Evolutionary conservation across 371 early-diverging fungal genomes (phyloP).

Genomic region (Mortierella sp.): DNA sequence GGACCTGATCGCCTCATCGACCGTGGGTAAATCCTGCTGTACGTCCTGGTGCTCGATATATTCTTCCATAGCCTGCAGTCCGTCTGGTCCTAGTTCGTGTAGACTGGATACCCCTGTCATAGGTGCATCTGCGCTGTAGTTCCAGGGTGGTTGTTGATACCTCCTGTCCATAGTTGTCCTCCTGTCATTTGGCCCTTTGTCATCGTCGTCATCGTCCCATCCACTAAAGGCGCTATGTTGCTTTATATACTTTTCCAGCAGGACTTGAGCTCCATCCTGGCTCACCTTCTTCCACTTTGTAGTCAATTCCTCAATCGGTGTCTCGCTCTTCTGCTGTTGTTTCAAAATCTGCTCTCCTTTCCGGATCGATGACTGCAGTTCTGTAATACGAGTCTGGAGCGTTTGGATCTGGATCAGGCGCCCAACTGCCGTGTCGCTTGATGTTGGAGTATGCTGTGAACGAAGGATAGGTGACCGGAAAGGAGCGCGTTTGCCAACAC

Average conservation of each 20-base stretch:
- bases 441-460: not conserved
- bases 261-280: conserved; percentile 34
- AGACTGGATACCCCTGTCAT: not conserved
- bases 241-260: conserved; percentile 33
- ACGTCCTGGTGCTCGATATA: conserved; percentile 42
- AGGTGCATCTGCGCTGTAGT: not conserved
- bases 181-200: not conserved
- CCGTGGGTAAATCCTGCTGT: conserved; percentile 46
- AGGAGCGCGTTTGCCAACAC: conserved; percentile 10
- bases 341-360: conserved; percentile 32
- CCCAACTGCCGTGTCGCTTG: not conserved
- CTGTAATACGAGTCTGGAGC: conserved; percentile 19
- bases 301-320: conserved; percentile 37
- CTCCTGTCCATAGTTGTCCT: not conserved
- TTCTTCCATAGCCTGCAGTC: conserved; percentile 27
- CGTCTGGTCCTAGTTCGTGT: not conserved
- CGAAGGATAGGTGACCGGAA: conserved; percentile 35
- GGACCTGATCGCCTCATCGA: conserved; percentile 41
- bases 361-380: conserved; percentile 44
- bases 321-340: conserved; percentile 29
- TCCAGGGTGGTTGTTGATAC: not conserved
- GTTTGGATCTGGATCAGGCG: conserved; percentile 26
- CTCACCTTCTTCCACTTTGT: conserved; percentile 50
- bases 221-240: conserved; percentile 37
- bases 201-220: not conserved